These are phyloP conservation scores for Gastrolobium villosum DNA, from an alignment of 306 rosid species.

Conservation along the genomic window DNA sequence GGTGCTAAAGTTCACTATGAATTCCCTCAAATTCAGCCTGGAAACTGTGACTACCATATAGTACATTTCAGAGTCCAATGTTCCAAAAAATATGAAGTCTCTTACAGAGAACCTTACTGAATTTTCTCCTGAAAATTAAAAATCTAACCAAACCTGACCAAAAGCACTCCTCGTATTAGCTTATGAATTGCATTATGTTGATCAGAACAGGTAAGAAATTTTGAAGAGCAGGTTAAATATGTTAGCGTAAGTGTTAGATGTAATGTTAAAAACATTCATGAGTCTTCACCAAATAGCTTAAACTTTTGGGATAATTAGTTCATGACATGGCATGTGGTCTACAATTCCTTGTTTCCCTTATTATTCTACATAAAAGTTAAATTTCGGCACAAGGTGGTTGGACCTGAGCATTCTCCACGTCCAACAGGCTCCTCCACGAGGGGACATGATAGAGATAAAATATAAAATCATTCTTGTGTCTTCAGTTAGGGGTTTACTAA, in stretches of 20 bases:
- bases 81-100: neutral
- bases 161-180: neutral
- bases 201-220: neutral
- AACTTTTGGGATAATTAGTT: too few species aligned
- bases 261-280: too few species aligned
- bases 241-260: neutral
- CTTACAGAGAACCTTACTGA: neutral
- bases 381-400: too few species aligned
- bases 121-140: constrained; percentile 5
- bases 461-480: too few species aligned
- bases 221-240: neutral
- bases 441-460: too few species aligned
- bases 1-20: neutral
- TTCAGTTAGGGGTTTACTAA: too few species aligned
- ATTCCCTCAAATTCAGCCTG: neutral
- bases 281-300: too few species aligned
- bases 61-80: neutral
- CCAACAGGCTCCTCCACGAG: too few species aligned
- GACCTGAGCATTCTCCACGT: too few species aligned
- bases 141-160: neutral
- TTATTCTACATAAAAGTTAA: too few species aligned
- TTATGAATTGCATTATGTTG: neutral
- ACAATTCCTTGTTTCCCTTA: too few species aligned
- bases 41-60: neutral
- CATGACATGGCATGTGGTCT: too few species aligned